Evolutionary conservation across 2,329 filamentous ascomycete genomes (phyloP), one percentile per base, ranked within the genome.

Genomic region (Neofusicoccum kwambonambiense): DNA sequence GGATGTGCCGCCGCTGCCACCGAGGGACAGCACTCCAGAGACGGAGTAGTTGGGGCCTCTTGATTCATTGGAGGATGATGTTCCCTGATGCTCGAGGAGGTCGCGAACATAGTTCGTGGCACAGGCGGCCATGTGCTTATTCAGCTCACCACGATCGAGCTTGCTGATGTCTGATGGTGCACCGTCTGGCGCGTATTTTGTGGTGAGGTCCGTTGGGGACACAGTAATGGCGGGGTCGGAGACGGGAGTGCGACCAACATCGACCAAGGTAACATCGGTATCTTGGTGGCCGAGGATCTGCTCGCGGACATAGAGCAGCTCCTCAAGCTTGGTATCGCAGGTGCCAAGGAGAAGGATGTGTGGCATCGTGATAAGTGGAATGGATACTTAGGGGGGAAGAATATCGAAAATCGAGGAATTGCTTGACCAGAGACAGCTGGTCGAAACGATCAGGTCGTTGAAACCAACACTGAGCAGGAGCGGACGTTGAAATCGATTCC

Each of bases 1-100:
- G 2, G 84, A 83, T 0, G 88, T 90, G 0, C 87, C 86, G 22
- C 86, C 83, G 0, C 86, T 89, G 0, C 89, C 89, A 7, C 87
- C 89, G 0, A 87, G 82, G 0, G 81, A 82, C 12, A 90, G 75
- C 13, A 88, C 81, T 1, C 81, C 88, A 50, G 88, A 82, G 37
- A 89, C 80, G 27, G 57, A 31, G 2, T 31, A 22, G 8, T n/a
- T 35, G 22, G n/a, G 22, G 37, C 15, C 9, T 8, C 11, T 58
- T 17, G 6, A 2, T 8, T 7, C 45, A 13, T 35, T 42, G 49
- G 35, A 37, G 15, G 17, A 19, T 3, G 15, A 31, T 50, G 35
- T 17, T 27, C 1, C 70, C 56, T 0, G 70, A 68, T 1, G 70
- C 62, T 6, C 74, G 57, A 57, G 77, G 77, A 0, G 87, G 73